A percentile compares a stretch with the other conserved stretches of the same genome.
phyloP scores from a whole-genome alignment of 148 eudicot genomes.

The Amaranthus cruentus region DNA sequence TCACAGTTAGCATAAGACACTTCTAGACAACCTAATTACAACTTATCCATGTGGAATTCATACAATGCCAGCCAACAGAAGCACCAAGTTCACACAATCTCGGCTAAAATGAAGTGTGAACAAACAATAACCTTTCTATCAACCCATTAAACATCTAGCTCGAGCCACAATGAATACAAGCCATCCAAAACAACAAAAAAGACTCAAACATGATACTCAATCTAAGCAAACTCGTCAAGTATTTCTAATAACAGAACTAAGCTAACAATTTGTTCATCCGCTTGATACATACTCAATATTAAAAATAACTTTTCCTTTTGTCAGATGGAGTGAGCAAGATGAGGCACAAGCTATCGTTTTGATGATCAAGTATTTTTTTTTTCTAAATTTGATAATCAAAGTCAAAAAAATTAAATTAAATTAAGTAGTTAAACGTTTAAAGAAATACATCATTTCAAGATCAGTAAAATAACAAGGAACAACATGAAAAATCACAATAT shows the following conservation, averaged over 20 bases:
- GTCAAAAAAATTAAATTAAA: neutral
- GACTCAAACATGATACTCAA: too few species aligned
- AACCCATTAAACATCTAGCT: neutral
- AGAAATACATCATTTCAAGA: neutral
- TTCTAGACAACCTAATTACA: too few species aligned
- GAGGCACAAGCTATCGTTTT: too few species aligned
- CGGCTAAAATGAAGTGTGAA: neutral
- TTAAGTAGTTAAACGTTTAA: conserved; percentile 38
- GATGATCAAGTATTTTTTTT: neutral
- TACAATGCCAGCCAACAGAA: neutral
- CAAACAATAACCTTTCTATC: neutral
- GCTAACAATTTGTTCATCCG: too few species aligned
- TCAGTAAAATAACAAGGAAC: neutral
- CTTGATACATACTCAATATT: too few species aligned
- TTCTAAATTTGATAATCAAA: neutral
- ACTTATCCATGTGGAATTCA: neutral
- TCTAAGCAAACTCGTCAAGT: too few species aligned
- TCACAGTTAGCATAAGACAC: too few species aligned
- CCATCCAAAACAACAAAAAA: too few species aligned
- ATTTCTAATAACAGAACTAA: too few species aligned
- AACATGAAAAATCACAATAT: neutral
- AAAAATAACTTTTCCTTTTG: too few species aligned
- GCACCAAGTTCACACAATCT: neutral
- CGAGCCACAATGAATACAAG: too few species aligned
- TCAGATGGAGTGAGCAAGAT: too few species aligned